Conservation (phyloP, 129 eudicot genomes). For the Chrysanthemum lavandulifolium region DNA sequence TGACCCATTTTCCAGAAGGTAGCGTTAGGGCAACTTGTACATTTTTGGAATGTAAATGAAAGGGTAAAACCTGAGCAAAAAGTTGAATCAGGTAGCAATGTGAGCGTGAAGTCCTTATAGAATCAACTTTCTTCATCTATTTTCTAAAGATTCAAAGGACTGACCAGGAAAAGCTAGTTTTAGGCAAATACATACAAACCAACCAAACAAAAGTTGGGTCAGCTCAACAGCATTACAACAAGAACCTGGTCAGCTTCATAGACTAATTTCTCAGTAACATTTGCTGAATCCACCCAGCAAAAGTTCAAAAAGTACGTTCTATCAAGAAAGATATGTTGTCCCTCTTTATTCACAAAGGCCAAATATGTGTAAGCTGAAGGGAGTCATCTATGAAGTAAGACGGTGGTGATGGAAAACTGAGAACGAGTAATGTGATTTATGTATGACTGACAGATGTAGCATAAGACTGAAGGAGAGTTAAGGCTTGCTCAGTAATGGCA, state of each 20-base stretch:
- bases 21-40: not conserved
- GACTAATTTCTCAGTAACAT: not conserved
- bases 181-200: not conserved
- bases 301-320: not conserved
- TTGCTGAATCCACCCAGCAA: not conserved
- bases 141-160: not conserved
- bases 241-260: not conserved
- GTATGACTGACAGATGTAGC: conserved; percentile 77
- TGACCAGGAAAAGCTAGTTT: not conserved
- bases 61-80: not conserved
- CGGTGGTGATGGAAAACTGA: not conserved
- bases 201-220: not conserved
- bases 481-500: conserved; percentile 88
- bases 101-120: not conserved
- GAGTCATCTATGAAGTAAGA: not conserved
- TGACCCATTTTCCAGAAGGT: too few relatives aligned
- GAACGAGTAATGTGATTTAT: conserved; percentile 18
- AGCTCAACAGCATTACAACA: not conserved
- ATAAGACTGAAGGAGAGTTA: conserved; percentile 74
- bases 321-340: conserved; percentile 1
- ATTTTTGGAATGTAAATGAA: not conserved
- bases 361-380: conserved; percentile 6
- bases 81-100: not conserved
- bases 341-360: conserved; percentile 16
- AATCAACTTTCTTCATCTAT: conserved; percentile 7